Base-by-base conservation (phyloP, 2,329 filamentous ascomycete genomes). In the Lecanicillium sp. region DNA sequence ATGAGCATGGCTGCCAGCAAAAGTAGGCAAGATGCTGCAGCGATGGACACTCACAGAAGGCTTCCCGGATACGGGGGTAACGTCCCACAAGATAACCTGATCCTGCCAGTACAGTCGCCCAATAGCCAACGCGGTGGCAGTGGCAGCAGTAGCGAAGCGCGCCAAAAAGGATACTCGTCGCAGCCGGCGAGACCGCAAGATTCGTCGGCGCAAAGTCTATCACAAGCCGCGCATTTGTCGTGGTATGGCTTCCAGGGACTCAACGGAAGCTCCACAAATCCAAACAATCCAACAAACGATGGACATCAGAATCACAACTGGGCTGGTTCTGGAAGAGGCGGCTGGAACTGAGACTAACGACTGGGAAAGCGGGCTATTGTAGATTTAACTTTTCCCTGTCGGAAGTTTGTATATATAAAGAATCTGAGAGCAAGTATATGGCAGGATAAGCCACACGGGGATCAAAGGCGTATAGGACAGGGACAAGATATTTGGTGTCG, bases 231-330 rank as follows among this genome's bases (percentile, higher is more conserved):
- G 12, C 45, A 41, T 10, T 24, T 17, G 21, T 32, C 45, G 17
- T 48, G 45, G 45, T 35, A 48, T 29, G 45, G 37, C 24, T 41
- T 20, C 14, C 27, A 36, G 23, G 38, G 45, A n/a, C 29, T 48
- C 7, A 21, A 48, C 23, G 37, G 37, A 24, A 24, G 45, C 36
- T 20, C 37, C n/a, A n/a, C n/a, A n/a, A n/a, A n/a, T n/a, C n/a
- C n/a, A n/a, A n/a, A n/a, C n/a, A n/a, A n/a, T n/a, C n/a, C n/a
- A 14, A 29, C 36, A 10, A 33, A 19, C n/a, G 36, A 32, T 24
- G 29, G 37, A 12, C 45, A 42, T 17, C 15, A 29, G 17, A 26
- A 41, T 7, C 21, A 41, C 12, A 19, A 14, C 17, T 48, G 47
- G 40, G 27, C 38, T 14, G 19, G 32, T 10, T 44, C 39, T 23